Conservation (phyloP, 2,329 filamentous ascomycete species). For the Colletotrichum kahawae region DNA sequence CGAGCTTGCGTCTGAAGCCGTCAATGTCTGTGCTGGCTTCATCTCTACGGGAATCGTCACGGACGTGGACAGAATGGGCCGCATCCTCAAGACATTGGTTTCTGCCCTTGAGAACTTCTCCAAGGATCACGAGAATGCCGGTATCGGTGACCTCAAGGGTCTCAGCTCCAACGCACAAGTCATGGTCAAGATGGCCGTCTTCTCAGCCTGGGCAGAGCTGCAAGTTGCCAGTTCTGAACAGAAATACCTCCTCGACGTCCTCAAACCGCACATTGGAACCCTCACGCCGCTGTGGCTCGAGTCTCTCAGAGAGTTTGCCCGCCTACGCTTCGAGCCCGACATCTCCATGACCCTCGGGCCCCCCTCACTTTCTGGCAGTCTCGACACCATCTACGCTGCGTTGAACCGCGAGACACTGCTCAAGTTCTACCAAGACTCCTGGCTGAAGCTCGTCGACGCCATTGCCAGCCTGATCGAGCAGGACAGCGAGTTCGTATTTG, state of each 20-base stretch:
- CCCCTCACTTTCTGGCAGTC: conserved; percentile 79
- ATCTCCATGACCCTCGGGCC: conserved; percentile 90
- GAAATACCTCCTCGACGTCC: conserved; percentile 83
- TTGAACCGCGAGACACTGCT: conserved; percentile 92
- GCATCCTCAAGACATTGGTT: conserved; percentile 92
- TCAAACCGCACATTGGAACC: conserved; percentile 87
- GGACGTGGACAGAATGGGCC: conserved; percentile 97
- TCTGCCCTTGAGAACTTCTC: conserved; percentile 92
- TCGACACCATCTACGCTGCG: conserved; percentile 94
- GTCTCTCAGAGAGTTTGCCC: conserved; percentile 90
- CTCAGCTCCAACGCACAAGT: conserved; percentile 95
- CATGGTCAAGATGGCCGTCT: conserved; percentile 98
- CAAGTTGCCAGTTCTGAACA: conserved; percentile 96
- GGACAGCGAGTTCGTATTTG: conserved; percentile 97
- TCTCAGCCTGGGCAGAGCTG: conserved; percentile 95
- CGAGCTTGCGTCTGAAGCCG: conserved; percentile 91
- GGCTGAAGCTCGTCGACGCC: conserved; percentile 95
- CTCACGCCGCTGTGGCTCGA: conserved; percentile 94
- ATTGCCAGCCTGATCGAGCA: conserved; percentile 97
- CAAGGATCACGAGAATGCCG: conserved; percentile 77
- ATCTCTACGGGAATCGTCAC: conserved; percentile 97
- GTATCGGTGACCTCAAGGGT: conserved; percentile 91
- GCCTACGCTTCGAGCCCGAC: conserved; percentile 92
- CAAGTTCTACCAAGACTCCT: conserved; percentile 95
- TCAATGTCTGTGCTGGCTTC: conserved; percentile 98